A percentile compares a stretch with the other conserved stretches of the same genome.
Conservation (phyloP, 2,329 filamentous ascomycete genomes). For the Cercospora berteroae region DNA sequence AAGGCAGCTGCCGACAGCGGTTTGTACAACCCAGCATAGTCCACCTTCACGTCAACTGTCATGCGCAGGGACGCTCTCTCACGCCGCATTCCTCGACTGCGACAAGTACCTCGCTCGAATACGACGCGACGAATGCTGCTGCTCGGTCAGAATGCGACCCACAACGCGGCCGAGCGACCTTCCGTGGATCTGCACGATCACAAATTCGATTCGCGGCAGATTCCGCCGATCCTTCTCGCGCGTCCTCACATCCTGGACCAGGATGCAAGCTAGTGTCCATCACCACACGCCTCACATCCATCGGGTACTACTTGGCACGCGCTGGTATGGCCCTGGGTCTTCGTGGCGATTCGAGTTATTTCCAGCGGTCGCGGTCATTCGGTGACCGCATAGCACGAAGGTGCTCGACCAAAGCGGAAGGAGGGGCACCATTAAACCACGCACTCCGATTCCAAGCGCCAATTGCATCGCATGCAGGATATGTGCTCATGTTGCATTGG, state of each 20-base stretch:
- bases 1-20: conserved; percentile 28
- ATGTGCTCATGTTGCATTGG: conserved; percentile 1
- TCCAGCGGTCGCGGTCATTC: not conserved
- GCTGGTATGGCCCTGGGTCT: not conserved
- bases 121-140: conserved; percentile 2
- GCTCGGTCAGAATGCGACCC: conserved; percentile 15
- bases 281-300: conserved; percentile 7
- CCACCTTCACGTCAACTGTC: not conserved
- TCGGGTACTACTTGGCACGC: not conserved
- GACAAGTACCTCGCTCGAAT: not conserved
- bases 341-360: not conserved
- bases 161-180: conserved; percentile 9
- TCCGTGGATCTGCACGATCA: conserved; percentile 16
- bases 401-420: conserved; percentile 1
- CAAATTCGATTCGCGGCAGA: conserved; percentile 13
- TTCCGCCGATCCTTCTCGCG: conserved; percentile 15
- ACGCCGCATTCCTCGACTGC: not conserved
- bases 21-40: conserved; percentile 6
- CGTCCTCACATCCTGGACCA: conserved; percentile 12
- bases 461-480: not conserved
- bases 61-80: not conserved
- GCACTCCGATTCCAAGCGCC: not conserved
- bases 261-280: conserved; percentile 13
- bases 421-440: not conserved
- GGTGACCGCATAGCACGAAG: not conserved